Base-by-base conservation (phyloP, 1,139 yeast genomes). In the Suhomyces panamericanus region DNA sequence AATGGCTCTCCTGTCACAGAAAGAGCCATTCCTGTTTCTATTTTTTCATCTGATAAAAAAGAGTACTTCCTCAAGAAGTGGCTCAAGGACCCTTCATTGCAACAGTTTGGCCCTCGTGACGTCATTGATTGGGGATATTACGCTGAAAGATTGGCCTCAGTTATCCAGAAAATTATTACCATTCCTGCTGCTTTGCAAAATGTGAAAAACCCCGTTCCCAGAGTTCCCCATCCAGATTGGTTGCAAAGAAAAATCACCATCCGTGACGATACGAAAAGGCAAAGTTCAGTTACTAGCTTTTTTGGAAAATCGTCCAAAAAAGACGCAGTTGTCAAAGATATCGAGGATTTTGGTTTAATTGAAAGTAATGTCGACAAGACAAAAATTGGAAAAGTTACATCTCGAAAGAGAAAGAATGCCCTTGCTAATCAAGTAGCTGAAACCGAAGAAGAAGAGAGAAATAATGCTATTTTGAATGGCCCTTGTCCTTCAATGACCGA, bases 161-260 rank as follows among this genome's bases (percentile, higher is more conserved):
- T 91, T 11, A 83, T 95, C 34, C 97, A 91, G 63, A 95, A 95
- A 64, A 89, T 95, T 57, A 89, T 95, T 52, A 87, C 97, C 0
- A 93, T 95, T 55, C 99, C 99, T 3, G 99, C 99, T 8, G 99
- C 98, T 7, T 72, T 91, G 48, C 99, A 95, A 69, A 81, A 82
- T 44, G 81, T 93, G 12, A 68, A 75, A n/a, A 95, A 95, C 58
- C 99, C 99, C 0, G 98, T 95, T 39, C 97, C 98, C 2, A 74
- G 98, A 53, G 91, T 95, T 10, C 80, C 81, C 7, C 98, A 93
- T 59, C 99, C 99, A 0, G 96, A 87, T 31, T 95, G 99, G 99
- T 74, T 95, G 42, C 78, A 77, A 51, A 83, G 77, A 56, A 78
- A 78, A 50, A 81, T 93, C 45, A 73, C 76, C 4, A 66, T 66